These are phyloP conservation scores for Monosporozyma yasuniensis DNA, from an alignment of 805 yeast species.

Conservation along the genomic window DNA sequence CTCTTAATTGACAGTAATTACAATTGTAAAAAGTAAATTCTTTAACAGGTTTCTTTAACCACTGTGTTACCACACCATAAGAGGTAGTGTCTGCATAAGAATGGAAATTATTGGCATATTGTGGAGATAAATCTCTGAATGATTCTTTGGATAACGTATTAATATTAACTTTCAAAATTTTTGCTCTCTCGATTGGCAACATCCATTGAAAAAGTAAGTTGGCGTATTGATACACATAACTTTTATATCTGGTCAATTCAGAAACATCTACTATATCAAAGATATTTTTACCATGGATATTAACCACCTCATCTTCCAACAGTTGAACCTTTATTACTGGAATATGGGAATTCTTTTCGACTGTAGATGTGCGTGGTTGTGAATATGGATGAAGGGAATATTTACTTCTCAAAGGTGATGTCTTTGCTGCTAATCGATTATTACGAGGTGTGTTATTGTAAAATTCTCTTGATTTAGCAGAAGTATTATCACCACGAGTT, in stretches of 20 bases:
- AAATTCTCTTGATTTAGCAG: constrained; percentile 24
- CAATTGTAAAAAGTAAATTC: constrained; percentile 38
- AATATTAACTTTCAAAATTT: constrained; percentile 52
- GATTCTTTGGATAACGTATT: neutral
- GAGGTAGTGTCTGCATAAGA: neutral
- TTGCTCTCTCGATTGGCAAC: constrained; percentile 66
- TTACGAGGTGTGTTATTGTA: constrained; percentile 6
- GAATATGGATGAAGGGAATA: neutral
- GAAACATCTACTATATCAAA: constrained; percentile 19
- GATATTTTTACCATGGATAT: constrained; percentile 11
- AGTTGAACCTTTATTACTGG: constrained; percentile 23
- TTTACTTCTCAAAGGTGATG: neutral
- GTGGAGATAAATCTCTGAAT: neutral
- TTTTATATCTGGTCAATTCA: constrained; percentile 22
- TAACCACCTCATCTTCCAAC: constrained; percentile 22
- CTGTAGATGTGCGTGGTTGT: constrained; percentile 1
- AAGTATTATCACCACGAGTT: constrained; percentile 8
- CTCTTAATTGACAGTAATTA: constrained; percentile 53
- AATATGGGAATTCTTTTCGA: constrained; percentile 1
- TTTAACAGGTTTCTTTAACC: constrained; percentile 10
- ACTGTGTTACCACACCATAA: constrained; percentile 13
- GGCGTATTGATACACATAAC: constrained; percentile 64
- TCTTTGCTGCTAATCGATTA: neutral
- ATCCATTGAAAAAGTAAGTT: constrained; percentile 77
- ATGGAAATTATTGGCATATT: neutral